phyloP scores from a whole-genome alignment of 352 stramenopile species.

The Phytophthora megakarya region DNA sequence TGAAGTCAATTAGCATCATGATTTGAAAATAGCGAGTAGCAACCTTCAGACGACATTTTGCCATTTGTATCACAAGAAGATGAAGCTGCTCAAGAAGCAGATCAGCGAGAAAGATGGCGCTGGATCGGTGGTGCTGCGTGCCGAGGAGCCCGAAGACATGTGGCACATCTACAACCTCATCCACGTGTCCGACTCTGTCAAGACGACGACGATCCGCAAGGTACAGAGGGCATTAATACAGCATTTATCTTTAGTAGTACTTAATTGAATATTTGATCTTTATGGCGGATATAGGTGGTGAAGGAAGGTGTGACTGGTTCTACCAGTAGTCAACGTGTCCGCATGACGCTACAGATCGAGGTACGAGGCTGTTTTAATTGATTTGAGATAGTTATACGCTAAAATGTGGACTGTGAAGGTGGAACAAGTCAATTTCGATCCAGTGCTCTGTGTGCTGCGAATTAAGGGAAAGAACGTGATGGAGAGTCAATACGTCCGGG shows the following conservation, averaged over 20 bases:
- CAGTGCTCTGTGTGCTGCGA: constrained; percentile 90
- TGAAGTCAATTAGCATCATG: constrained; percentile 14
- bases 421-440: constrained; percentile 97
- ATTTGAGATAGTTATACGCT: neutral
- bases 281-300: constrained; percentile 71
- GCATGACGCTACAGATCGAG: constrained; percentile 95
- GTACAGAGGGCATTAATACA: constrained; percentile 44
- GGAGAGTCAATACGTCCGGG: constrained; percentile 95
- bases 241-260: constrained; percentile 7
- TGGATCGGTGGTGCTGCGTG: constrained; percentile 91
- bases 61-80: constrained; percentile 34
- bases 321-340: constrained; percentile 94
- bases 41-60: constrained; percentile 17
- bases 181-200: constrained; percentile 92
- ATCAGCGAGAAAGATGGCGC: constrained; percentile 95
- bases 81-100: constrained; percentile 93
- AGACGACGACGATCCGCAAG: constrained; percentile 97
- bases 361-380: constrained; percentile 27
- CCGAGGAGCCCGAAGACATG: constrained; percentile 97
- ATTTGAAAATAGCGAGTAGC: neutral
- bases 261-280: constrained; percentile 16
- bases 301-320: constrained; percentile 96
- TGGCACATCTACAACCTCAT: constrained; percentile 99
- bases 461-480: constrained; percentile 95
- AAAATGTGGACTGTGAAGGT: constrained; percentile 57